These are phyloP conservation scores for Chaetomium fimeti DNA, from an alignment of 495 filamentous ascomycete genomes.

Conservation along the genomic window DNA sequence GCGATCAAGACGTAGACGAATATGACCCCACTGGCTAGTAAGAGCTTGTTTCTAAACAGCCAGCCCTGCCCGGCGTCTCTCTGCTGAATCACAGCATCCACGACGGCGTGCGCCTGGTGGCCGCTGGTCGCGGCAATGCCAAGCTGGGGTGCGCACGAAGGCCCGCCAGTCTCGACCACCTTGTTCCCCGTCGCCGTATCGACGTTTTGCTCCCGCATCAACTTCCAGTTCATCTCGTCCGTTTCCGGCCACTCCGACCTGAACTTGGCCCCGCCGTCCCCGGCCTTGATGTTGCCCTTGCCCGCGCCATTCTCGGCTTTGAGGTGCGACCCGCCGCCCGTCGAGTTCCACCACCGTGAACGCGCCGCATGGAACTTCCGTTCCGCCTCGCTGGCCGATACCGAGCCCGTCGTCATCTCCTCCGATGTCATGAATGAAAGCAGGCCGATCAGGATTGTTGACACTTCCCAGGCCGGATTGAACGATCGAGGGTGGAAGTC, in stretches of 20 bases:
- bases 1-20: conserved; percentile 79
- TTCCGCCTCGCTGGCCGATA: conserved; percentile 76
- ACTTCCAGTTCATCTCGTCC: conserved; percentile 88
- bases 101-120: conserved; percentile 72
- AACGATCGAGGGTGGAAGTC: conserved; percentile 98
- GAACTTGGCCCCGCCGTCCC: conserved; percentile 91
- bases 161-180: conserved; percentile 38
- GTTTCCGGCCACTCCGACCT: conserved; percentile 84
- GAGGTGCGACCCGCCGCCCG: conserved; percentile 80
- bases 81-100: conserved; percentile 70
- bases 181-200: conserved; percentile 73
- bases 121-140: conserved; percentile 66
- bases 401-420: conserved; percentile 95
- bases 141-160: conserved; percentile 66
- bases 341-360: conserved; percentile 94
- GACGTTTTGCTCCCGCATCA: conserved; percentile 81
- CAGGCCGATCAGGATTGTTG: conserved; percentile 90
- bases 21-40: conserved; percentile 62
- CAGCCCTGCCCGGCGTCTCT: conserved; percentile 78
- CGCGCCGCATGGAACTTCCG: conserved; percentile 73
- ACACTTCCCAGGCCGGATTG: conserved; percentile 99
- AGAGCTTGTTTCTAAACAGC: conserved; percentile 72
- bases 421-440: conserved; percentile 97
- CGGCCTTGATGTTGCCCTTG: conserved; percentile 61
- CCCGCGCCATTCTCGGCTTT: conserved; percentile 37